Evolutionary conservation across 257 asterid species (phyloP).

Genomic region (Verbascum thapsus): DNA sequence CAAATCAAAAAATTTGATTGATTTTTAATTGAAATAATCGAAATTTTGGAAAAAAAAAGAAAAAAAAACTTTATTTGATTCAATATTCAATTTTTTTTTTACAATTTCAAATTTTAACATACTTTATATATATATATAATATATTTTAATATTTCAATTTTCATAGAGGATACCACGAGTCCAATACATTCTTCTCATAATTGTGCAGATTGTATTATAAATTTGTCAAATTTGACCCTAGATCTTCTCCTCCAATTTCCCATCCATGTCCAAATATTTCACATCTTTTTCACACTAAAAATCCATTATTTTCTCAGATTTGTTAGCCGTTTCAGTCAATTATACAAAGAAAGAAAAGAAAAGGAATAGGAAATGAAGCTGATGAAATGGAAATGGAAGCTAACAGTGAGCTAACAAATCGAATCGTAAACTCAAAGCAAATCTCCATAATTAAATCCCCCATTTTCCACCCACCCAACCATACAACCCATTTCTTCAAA

Average conservation of each 20-base stretch:
- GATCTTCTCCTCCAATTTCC: slow-evolving; percentile 22
- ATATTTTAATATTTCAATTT: too few relatives aligned
- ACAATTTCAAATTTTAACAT: too few relatives aligned
- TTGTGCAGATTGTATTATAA: too few relatives aligned
- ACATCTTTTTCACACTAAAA: neutral
- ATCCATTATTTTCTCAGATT: slow-evolving; percentile 6
- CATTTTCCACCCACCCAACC: neutral
- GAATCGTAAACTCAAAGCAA: slow-evolving; percentile 37
- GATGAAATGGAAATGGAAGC: slow-evolving; percentile 21
- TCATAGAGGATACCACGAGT: too few relatives aligned
- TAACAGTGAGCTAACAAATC: slow-evolving; percentile 24
- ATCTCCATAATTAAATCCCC: slow-evolving; percentile 18
- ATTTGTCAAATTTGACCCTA: slow-evolving; percentile 7
- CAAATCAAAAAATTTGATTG: too few relatives aligned
- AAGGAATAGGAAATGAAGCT: too few relatives aligned
- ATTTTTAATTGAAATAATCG: too few relatives aligned
- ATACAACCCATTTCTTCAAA: slow-evolving; percentile 15
- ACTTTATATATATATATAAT: too few relatives aligned
- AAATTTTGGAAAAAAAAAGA: too few relatives aligned
- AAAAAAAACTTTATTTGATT: too few relatives aligned
- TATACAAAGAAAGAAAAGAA: neutral
- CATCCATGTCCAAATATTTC: slow-evolving; percentile 23
- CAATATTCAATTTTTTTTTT: too few relatives aligned
- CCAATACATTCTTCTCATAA: too few relatives aligned
- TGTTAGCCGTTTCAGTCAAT: neutral